Evolutionary conservation across 1,284 basidiomycete genomes (phyloP).

Genomic region (Ganoderma lucidum): DNA sequence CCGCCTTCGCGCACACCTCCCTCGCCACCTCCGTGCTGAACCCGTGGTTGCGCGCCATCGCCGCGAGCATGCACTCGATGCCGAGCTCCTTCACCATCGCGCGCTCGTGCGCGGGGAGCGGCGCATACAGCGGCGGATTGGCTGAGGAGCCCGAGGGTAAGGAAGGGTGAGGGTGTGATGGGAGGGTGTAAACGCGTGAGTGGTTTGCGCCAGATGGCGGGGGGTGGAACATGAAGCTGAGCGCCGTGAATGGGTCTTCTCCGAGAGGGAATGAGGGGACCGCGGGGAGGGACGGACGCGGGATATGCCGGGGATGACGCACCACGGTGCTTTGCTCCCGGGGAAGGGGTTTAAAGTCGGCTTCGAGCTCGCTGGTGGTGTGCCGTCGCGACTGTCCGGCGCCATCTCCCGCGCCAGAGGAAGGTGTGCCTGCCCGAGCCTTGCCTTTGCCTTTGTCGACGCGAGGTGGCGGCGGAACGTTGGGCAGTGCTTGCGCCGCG

Average conservation of each 20-base stretch:
- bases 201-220: conserved; percentile 8
- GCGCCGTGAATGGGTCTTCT: conserved; percentile 14
- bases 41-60: conserved; percentile 37
- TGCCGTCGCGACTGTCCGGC: conserved; percentile 15
- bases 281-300: conserved; percentile 17
- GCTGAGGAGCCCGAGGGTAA: conserved; percentile 9
- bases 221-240: conserved; percentile 21
- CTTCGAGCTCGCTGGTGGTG: conserved; percentile 18
- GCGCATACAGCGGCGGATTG: conserved; percentile 5
- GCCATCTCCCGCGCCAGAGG: neutral
- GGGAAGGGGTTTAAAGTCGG: neutral
- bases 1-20: conserved; percentile 23
- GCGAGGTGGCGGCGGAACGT: neutral
- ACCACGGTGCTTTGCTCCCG: neutral
- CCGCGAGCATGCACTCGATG: conserved; percentile 28
- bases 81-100: conserved; percentile 28
- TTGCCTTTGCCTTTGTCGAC: conserved; percentile 25
- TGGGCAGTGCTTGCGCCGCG: neutral
- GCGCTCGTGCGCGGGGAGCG: conserved; percentile 24
- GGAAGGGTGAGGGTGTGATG: conserved; percentile 11
- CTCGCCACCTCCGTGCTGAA: conserved; percentile 32
- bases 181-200: conserved; percentile 16
- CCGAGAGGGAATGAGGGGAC: conserved; percentile 19
- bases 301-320: neutral
- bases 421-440: conserved; percentile 2